A percentile compares a stretch with the other conserved stretches of the same genome.
Evolutionary conservation across 225 moss, liverwort and hornwort species (phyloP).

Genomic region (Sphagnum tenellum): DNA sequence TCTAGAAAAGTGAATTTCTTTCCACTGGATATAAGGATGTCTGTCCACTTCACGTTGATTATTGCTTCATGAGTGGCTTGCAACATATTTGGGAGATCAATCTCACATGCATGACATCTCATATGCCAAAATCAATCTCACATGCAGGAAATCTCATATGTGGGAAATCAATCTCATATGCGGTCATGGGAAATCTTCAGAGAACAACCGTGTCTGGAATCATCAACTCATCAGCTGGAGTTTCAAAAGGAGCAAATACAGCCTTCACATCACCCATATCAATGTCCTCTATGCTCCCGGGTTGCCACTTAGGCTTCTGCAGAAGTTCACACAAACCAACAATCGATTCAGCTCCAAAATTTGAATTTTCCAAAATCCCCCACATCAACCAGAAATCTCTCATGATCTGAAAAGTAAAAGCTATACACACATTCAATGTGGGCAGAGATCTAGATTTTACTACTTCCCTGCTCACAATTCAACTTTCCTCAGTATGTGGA

Average conservation of each 20-base stretch:
- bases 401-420: background rate
- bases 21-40: no score
- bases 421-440: background rate
- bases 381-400: background rate
- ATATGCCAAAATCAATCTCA: no score
- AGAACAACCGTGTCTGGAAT: slow-evolving; percentile 1
- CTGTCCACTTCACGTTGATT: no score
- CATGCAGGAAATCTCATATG: no score
- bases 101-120: no score
- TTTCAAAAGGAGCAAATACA: slow-evolving; percentile 30
- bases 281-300: slow-evolving; percentile 39
- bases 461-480: background rate
- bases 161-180: no score
- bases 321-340: background rate
- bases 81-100: no score
- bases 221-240: slow-evolving; percentile 29
- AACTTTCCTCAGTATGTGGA: background rate
- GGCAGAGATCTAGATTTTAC: background rate
- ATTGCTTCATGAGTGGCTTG: no score
- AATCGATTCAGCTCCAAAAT: background rate
- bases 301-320: slow-evolving; percentile 65
- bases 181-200: no score
- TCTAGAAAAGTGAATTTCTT: no score
- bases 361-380: no score
- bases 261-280: slow-evolving; percentile 26